Conservation (phyloP, 495 filamentous ascomycete genomes). For the Trichocladium uniseriatum region DNA sequence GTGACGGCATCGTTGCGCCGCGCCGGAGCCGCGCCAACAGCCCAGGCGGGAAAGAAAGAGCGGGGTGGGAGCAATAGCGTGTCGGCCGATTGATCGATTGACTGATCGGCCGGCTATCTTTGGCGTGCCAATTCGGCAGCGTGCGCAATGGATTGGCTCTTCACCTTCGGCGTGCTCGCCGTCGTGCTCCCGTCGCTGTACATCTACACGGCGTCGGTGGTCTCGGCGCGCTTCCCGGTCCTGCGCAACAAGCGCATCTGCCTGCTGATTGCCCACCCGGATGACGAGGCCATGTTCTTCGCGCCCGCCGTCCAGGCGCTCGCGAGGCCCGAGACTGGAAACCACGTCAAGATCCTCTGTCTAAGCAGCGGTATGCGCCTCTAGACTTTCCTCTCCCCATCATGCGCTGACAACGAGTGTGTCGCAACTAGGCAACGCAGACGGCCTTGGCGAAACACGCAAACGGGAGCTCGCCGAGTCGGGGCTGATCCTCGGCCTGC, state of each 20-base stretch:
- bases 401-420: not conserved
- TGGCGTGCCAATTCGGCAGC: not conserved
- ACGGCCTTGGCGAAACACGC: conserved; percentile 72
- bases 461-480: conserved; percentile 76
- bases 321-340: conserved; percentile 61
- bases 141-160: conserved; percentile 22
- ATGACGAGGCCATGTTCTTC: conserved; percentile 99
- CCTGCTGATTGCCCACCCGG: conserved; percentile 90
- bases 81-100: not conserved
- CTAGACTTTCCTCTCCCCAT: not conserved
- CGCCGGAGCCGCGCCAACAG: too few species aligned
- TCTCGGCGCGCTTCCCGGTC: conserved; percentile 51
- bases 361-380: conserved; percentile 62
- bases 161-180: conserved; percentile 37
- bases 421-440: conserved; percentile 61
- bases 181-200: conserved; percentile 52
- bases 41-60: too few species aligned
- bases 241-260: conserved; percentile 73
- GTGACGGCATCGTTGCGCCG: too few species aligned
- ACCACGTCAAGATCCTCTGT: conserved; percentile 89
- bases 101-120: not conserved
- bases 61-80: too few species aligned
- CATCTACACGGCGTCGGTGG: conserved; percentile 49
- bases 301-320: conserved; percentile 76
- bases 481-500: conserved; percentile 64